These are phyloP conservation scores for Xanthoconium purpureum DNA, from an alignment of 768 basidiomycete genomes.

Conservation along the genomic window DNA sequence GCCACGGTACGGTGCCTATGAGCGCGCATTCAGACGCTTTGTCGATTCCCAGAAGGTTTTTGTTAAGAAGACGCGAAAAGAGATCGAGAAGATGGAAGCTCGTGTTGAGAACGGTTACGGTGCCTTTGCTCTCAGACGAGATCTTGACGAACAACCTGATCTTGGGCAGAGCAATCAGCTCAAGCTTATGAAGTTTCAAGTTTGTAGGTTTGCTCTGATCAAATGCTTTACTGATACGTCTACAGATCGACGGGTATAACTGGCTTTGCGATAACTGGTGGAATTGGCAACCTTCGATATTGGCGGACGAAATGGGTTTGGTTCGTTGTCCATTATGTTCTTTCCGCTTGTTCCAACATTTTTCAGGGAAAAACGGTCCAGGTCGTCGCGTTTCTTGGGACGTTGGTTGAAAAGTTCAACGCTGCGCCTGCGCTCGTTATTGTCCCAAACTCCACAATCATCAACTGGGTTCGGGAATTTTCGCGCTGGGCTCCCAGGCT, in stretches of 20 bases:
- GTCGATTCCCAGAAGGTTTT: conserved; percentile 57
- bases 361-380: conserved; percentile 88
- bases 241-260: conserved; percentile 73
- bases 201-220: conserved; percentile 30
- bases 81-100: conserved; percentile 45
- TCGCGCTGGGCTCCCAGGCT: conserved; percentile 67
- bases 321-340: conserved; percentile 38
- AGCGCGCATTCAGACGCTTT: conserved; percentile 64
- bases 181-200: conserved; percentile 87
- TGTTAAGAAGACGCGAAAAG: conserved; percentile 47
- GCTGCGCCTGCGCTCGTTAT: conserved; percentile 84
- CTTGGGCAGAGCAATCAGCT: conserved; percentile 64
- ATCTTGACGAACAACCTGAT: conserved; percentile 50
- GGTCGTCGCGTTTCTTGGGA: conserved; percentile 79
- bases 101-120: conserved; percentile 58
- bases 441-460: conserved; percentile 95
- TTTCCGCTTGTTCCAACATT: conserved; percentile 5
- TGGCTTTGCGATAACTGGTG: conserved; percentile 90
- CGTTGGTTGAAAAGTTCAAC: conserved; percentile 50
- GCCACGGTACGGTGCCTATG: conserved; percentile 59
- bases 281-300: conserved; percentile 77
- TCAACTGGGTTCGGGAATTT: conserved; percentile 94
- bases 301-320: conserved; percentile 98
- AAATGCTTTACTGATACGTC: conserved; percentile 5
- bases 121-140: conserved; percentile 41